Evolutionary conservation across 2,329 filamentous ascomycete species (phyloP).

Genomic region (Phaeosphaeriaceae sp.): DNA sequence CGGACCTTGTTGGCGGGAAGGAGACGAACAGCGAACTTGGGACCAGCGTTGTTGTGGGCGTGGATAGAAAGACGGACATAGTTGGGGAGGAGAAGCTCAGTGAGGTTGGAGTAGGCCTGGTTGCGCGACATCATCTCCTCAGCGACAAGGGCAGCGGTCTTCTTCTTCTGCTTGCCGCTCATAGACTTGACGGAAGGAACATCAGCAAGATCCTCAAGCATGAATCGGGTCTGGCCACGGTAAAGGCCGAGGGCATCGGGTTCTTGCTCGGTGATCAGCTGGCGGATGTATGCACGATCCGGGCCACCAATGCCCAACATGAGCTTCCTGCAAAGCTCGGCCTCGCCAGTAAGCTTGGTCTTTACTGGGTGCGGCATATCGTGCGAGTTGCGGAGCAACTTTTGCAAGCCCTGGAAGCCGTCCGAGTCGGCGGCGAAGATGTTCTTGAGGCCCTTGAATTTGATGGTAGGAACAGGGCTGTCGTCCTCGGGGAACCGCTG

Average conservation of each 20-base stretch:
- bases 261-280: slow-evolving; percentile 37
- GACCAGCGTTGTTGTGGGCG: slow-evolving; percentile 52
- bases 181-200: slow-evolving; percentile 30
- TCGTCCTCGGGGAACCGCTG: slow-evolving; percentile 26
- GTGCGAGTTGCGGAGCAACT: slow-evolving; percentile 23
- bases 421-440: slow-evolving; percentile 37
- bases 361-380: slow-evolving; percentile 39
- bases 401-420: slow-evolving; percentile 28
- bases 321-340: slow-evolving; percentile 40
- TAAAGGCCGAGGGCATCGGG: slow-evolving; percentile 41
- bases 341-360: slow-evolving; percentile 34
- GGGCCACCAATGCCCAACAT: slow-evolving; percentile 35
- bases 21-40: slow-evolving; percentile 53
- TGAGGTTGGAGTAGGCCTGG: slow-evolving; percentile 57
- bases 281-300: slow-evolving; percentile 33
- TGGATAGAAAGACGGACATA: slow-evolving; percentile 58
- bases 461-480: slow-evolving; percentile 29
- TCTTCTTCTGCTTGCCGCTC: slow-evolving; percentile 45
- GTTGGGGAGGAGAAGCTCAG: slow-evolving; percentile 56
- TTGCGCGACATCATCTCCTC: slow-evolving; percentile 52
- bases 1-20: slow-evolving; percentile 43
- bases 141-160: slow-evolving; percentile 42
- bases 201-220: slow-evolving; percentile 46
- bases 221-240: slow-evolving; percentile 47
- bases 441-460: slow-evolving; percentile 38